phyloP scores from a whole-genome alignment of 805 yeast species.

The Huiozyma sinensis region DNA sequence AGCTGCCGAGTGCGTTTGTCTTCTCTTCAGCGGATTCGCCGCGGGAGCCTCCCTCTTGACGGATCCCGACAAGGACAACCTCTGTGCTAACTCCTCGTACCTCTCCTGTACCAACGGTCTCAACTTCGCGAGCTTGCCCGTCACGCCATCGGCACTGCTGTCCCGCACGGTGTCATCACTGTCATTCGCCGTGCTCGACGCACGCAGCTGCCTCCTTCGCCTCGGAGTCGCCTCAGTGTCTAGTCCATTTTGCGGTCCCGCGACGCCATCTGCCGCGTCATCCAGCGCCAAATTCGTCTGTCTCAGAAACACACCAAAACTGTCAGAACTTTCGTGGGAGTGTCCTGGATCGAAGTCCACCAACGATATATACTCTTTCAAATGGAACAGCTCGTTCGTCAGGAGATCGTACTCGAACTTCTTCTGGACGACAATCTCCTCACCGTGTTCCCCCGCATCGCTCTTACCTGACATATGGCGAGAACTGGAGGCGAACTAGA shows the following conservation, averaged over 20 bases:
- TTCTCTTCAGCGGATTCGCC: background rate
- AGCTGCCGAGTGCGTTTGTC: background rate
- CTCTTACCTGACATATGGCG: background rate
- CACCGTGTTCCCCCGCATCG: background rate
- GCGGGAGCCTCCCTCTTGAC: too few relatives aligned
- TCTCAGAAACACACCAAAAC: constrained; percentile 27
- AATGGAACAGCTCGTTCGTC: constrained; percentile 53
- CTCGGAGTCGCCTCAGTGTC: constrained; percentile 6
- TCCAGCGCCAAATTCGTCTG: constrained; percentile 11
- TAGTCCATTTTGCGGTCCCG: background rate
- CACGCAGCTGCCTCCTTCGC: constrained; percentile 10
- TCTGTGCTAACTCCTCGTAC: background rate
- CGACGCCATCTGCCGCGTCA: constrained; percentile 2
- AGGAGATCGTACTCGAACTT: constrained; percentile 37
- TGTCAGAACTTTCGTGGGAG: constrained; percentile 25
- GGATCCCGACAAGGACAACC: background rate
- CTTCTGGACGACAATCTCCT: constrained; percentile 33
- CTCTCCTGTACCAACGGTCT: constrained; percentile 3
- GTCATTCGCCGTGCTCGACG: background rate
- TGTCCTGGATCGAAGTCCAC: constrained; percentile 49
- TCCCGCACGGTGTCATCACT: background rate
- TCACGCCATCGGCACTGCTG: background rate
- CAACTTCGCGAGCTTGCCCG: background rate
- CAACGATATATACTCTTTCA: constrained; percentile 49
- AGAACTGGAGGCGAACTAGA: too few relatives aligned